Conservation (phyloP, 164 flowering plant species). For the Dillenia suffruticosa region DNA sequence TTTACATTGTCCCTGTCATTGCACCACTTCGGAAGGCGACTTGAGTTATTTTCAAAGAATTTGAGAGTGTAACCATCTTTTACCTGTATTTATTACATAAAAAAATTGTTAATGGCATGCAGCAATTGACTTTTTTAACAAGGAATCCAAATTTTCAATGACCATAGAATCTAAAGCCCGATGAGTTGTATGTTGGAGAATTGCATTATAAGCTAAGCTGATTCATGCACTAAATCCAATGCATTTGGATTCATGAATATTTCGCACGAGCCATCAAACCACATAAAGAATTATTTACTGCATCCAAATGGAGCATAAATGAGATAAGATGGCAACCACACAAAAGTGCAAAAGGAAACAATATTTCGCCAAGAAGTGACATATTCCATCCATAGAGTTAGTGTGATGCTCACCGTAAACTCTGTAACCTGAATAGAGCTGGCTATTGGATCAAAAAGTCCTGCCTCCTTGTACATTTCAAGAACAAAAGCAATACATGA, state of each 20-base stretch:
- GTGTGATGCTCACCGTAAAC: constrained; percentile 67
- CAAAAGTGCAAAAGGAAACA: neutral
- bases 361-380: no score
- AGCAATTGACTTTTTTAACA: neutral
- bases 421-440: constrained; percentile 85
- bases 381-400: no score
- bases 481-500: constrained; percentile 92
- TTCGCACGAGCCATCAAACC: no score
- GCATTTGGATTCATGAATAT: no score
- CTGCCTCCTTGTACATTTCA: constrained; percentile 91
- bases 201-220: no score
- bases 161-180: no score
- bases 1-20: constrained; percentile 61
- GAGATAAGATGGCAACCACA: no score
- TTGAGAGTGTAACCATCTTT: constrained; percentile 88
- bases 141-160: neutral
- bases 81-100: constrained; percentile 52
- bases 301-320: no score
- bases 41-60: constrained; percentile 70
- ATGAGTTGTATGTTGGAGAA: no score
- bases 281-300: no score
- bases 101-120: neutral
- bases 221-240: no score
- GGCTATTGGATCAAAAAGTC: constrained; percentile 67
- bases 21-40: constrained; percentile 95